phyloP scores from a whole-genome alignment of 352 stramenopile genomes.

The Pythium dissotocum region DNA sequence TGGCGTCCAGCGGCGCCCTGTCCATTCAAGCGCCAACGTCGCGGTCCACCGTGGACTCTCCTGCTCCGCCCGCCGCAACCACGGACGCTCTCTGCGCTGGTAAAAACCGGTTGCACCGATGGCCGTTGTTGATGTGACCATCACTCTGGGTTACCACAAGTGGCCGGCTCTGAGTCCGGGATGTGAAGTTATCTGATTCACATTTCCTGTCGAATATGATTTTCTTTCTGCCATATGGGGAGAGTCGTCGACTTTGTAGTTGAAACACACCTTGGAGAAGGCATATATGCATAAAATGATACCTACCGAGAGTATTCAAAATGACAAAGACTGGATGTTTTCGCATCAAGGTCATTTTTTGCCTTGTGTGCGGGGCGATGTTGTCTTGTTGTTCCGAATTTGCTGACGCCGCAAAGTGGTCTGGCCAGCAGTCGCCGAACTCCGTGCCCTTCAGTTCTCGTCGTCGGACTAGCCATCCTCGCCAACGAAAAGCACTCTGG shows the following conservation, averaged over 20 bases:
- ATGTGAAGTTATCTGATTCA: background rate
- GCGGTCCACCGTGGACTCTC: background rate
- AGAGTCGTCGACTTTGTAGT: too few species aligned
- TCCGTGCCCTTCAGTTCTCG: conserved; percentile 13
- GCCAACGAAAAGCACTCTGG: background rate
- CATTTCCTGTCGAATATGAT: background rate
- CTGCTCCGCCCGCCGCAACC: conserved; percentile 2
- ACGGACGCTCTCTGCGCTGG: background rate
- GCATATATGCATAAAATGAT: background rate
- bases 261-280: too few species aligned
- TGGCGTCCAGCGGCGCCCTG: too few species aligned
- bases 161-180: background rate
- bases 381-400: background rate
- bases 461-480: background rate
- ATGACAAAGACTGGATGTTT: conserved; percentile 6
- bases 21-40: conserved; percentile 6
- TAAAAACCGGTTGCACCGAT: background rate
- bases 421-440: conserved; percentile 24
- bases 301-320: background rate
- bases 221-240: background rate
- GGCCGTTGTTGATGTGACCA: background rate
- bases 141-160: background rate
- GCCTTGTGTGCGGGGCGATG: conserved; percentile 19
- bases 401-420: conserved; percentile 1
- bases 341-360: conserved; percentile 18